Conservation (phyloP, 768 basidiomycete genomes). For the Boletellus emodensis region DNA sequence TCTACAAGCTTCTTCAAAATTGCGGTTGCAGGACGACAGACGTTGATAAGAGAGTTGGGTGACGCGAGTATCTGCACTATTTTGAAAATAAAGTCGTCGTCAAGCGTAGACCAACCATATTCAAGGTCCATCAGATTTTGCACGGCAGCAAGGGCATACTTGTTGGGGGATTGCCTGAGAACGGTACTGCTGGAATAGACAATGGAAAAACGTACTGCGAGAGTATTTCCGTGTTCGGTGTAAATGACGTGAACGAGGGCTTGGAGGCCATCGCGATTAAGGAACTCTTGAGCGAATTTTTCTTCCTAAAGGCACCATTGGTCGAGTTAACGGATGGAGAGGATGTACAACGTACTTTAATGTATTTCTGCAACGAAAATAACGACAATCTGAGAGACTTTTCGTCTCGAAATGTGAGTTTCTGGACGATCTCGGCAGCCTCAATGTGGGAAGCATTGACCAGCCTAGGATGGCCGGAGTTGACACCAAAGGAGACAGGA, state of each 20-base stretch:
- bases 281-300: constrained; percentile 75
- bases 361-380: constrained; percentile 76
- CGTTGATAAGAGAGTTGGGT: constrained; percentile 75
- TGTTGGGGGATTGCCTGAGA: constrained; percentile 10
- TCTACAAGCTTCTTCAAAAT: constrained; percentile 89
- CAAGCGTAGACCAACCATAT: constrained; percentile 76
- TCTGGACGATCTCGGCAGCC: constrained; percentile 71
- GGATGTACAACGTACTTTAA: constrained; percentile 49
- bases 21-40: constrained; percentile 86
- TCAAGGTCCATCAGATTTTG: constrained; percentile 87
- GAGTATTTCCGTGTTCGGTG: constrained; percentile 69
- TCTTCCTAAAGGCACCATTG: constrained; percentile 56
- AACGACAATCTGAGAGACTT: constrained; percentile 61
- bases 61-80: constrained; percentile 79
- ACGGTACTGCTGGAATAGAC: background rate
- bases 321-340: background rate
- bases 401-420: constrained; percentile 58
- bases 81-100: constrained; percentile 67
- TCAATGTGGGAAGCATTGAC: constrained; percentile 79
- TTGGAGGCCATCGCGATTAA: constrained; percentile 64
- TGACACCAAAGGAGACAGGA: background rate
- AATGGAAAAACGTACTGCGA: constrained; percentile 55
- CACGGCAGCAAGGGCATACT: constrained; percentile 85
- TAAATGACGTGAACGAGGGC: constrained; percentile 71
- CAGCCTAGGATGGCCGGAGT: constrained; percentile 44